Evolutionary conservation across 2,329 filamentous ascomycete genomes (phyloP).

Genomic region (Dactylonectria estremocensis): DNA sequence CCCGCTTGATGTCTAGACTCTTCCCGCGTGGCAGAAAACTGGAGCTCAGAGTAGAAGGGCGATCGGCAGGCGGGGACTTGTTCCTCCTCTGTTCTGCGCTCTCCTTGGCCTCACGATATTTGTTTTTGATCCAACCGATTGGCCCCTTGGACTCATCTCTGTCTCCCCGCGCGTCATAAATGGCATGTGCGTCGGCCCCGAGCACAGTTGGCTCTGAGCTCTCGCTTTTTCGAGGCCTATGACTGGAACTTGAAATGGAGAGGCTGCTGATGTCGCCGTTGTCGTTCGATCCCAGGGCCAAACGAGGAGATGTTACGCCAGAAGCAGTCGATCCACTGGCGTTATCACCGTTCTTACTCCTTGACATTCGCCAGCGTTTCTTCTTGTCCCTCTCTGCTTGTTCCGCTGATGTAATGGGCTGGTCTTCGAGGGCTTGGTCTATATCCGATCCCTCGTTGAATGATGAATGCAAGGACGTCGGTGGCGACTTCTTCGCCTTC

Average conservation of each 20-base stretch:
- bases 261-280: conserved; percentile 77
- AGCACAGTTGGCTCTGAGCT: conserved; percentile 62
- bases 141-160: conserved; percentile 67
- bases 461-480: conserved; percentile 82
- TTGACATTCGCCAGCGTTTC: conserved; percentile 80
- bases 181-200: conserved; percentile 57
- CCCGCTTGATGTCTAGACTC: conserved; percentile 64
- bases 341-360: conserved; percentile 71
- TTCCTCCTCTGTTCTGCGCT: conserved; percentile 68
- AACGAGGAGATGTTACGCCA: conserved; percentile 60
- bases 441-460: conserved; percentile 87
- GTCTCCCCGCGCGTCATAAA: conserved; percentile 59
- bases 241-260: conserved; percentile 75
- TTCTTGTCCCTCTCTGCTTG: conserved; percentile 78
- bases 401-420: conserved; percentile 54
- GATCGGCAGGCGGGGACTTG: conserved; percentile 67
- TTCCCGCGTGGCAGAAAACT: conserved; percentile 59
- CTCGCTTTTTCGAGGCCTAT: conserved; percentile 66
- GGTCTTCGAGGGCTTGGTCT: conserved; percentile 77
- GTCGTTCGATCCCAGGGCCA: conserved; percentile 72
- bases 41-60: conserved; percentile 45
- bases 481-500: conserved; percentile 79
- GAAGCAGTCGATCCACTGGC: conserved; percentile 57
- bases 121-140: conserved; percentile 72
- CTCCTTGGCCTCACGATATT: conserved; percentile 73